phyloP scores from a whole-genome alignment of 352 stramenopile species.

The Albugo laibachii region DNA sequence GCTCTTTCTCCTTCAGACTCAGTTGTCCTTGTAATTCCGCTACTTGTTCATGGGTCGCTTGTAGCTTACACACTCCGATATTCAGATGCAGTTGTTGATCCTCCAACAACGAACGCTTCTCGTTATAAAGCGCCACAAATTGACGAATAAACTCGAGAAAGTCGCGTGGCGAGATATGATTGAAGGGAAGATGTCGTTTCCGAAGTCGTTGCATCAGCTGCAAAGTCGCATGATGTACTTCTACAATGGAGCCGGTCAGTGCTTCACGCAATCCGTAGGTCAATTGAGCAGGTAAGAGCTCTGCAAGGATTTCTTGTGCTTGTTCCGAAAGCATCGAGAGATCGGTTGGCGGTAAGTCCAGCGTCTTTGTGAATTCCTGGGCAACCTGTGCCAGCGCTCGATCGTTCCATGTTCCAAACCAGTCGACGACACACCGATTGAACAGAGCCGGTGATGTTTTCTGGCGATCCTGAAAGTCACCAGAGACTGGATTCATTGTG shows the following conservation, averaged over 20 bases:
- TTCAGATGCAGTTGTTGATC: slow-evolving; percentile 97
- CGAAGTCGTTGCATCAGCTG: slow-evolving; percentile 70
- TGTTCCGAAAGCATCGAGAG: slow-evolving; percentile 30
- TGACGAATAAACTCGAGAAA: slow-evolving; percentile 87
- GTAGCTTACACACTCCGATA: slow-evolving; percentile 95
- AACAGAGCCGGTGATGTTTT: slow-evolving; percentile 99
- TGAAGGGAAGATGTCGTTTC: slow-evolving; percentile 75
- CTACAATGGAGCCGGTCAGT: slow-evolving; percentile 65
- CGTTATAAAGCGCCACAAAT: slow-evolving; percentile 80
- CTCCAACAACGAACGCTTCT: slow-evolving; percentile 83
- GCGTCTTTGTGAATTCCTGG: slow-evolving; percentile 90
- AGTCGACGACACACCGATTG: slow-evolving; percentile 99
- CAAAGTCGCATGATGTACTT: slow-evolving; percentile 75
- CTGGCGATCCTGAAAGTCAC: slow-evolving; percentile 91
- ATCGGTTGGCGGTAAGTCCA: slow-evolving; percentile 86
- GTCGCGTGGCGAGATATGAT: slow-evolving; percentile 81
- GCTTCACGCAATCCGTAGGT: slow-evolving; percentile 53
- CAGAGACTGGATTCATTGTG: slow-evolving; percentile 98
- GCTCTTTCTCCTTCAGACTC: slow-evolving; percentile 84
- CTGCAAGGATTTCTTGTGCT: slow-evolving; percentile 24
- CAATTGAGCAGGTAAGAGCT: slow-evolving; percentile 32
- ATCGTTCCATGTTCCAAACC: slow-evolving; percentile 98
- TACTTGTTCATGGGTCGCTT: slow-evolving; percentile 96
- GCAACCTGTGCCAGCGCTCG: slow-evolving; percentile 97
- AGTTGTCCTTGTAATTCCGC: slow-evolving; percentile 80